These are phyloP conservation scores for Blastomyces gilchristii DNA, from an alignment of 2,329 filamentous ascomycete genomes.

Conservation along the genomic window DNA sequence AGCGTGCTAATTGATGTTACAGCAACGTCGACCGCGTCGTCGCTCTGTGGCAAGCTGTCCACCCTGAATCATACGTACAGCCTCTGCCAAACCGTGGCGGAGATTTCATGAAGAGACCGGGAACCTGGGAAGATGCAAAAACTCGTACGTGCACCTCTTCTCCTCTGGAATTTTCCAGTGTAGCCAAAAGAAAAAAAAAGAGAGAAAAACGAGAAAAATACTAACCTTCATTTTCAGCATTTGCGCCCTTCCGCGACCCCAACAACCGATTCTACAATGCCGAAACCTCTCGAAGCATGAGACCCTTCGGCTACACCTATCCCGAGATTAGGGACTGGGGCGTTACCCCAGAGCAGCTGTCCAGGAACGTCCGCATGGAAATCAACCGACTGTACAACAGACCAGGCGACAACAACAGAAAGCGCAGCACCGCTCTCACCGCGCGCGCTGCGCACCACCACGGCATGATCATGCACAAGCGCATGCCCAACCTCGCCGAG, in stretches of 20 bases:
- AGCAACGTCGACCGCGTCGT: conserved; percentile 64
- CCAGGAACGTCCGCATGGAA: conserved; percentile 37
- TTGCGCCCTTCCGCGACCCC: conserved; percentile 58
- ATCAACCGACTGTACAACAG: conserved; percentile 55
- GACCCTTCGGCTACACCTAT: conserved; percentile 64
- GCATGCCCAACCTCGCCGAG: conserved; percentile 20
- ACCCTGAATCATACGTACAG: conserved; percentile 57
- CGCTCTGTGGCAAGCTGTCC: conserved; percentile 65
- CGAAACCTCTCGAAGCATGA: conserved; percentile 48
- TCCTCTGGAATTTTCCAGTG: neutral
- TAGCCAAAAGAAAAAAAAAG: neutral
- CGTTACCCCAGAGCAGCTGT: conserved; percentile 27
- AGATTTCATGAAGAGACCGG: conserved; percentile 51
- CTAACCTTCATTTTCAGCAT: conserved; percentile 24
- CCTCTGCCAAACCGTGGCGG: conserved; percentile 45
- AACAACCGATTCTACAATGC: conserved; percentile 57
- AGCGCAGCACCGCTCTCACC: neutral
- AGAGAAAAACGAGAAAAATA: too few relatives aligned
- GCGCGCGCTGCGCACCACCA: neutral
- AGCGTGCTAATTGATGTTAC: neutral
- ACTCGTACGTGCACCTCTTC: conserved; percentile 35
- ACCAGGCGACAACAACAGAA: conserved; percentile 16
- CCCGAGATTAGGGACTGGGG: conserved; percentile 48
- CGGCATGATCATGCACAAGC: conserved; percentile 23
- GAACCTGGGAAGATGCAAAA: conserved; percentile 44